Percentiles rank a stretch among this genome's conserved stretches.
Evolutionary conservation across 768 basidiomycete genomes (phyloP).

Genomic region (Termitomyces sp.): DNA sequence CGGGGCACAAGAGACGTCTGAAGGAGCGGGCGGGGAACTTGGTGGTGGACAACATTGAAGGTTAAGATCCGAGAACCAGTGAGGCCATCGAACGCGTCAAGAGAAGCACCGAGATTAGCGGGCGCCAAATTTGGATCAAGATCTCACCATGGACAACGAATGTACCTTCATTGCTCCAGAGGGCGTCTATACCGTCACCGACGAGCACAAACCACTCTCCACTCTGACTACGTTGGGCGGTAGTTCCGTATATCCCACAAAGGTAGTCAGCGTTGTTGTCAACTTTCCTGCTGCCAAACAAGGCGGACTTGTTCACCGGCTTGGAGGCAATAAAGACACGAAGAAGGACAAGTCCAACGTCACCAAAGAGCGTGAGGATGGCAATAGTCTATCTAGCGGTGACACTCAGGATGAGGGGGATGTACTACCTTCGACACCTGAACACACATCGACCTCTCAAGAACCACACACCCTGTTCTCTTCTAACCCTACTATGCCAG

Average conservation of each 20-base stretch:
- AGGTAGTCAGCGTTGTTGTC: slow-evolving; percentile 55
- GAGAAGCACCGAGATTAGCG: slow-evolving; percentile 1
- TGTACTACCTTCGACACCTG: slow-evolving; percentile 32
- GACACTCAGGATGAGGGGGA: slow-evolving; percentile 66
- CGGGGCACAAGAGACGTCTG: slow-evolving; percentile 16
- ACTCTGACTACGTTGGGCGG: slow-evolving; percentile 32
- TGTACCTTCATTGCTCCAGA: slow-evolving; percentile 85
- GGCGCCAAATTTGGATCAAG: slow-evolving; percentile 5
- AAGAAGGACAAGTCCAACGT: slow-evolving; percentile 46
- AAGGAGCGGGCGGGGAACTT: slow-evolving; percentile 22
- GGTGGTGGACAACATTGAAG: slow-evolving; percentile 33
- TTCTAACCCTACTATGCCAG: slow-evolving; percentile 28
- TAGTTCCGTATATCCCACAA: slow-evolving; percentile 48
- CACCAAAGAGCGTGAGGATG: slow-evolving; percentile 55
- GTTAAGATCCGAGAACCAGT: slow-evolving; percentile 38
- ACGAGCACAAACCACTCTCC: slow-evolving; percentile 70
- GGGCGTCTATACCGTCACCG: slow-evolving; percentile 84
- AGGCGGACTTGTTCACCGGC: slow-evolving; percentile 56
- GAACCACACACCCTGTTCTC: slow-evolving; percentile 56
- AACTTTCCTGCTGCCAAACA: slow-evolving; percentile 56
- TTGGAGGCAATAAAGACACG: slow-evolving; percentile 63
- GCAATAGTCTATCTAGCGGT: slow-evolving; percentile 75
- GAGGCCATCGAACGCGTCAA: slow-evolving; percentile 13
- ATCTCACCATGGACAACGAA: slow-evolving; percentile 65
- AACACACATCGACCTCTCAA: slow-evolving; percentile 31